Evolutionary conservation across 2,329 filamentous ascomycete species (phyloP).

Genomic region (Clonostachys byssicola): DNA sequence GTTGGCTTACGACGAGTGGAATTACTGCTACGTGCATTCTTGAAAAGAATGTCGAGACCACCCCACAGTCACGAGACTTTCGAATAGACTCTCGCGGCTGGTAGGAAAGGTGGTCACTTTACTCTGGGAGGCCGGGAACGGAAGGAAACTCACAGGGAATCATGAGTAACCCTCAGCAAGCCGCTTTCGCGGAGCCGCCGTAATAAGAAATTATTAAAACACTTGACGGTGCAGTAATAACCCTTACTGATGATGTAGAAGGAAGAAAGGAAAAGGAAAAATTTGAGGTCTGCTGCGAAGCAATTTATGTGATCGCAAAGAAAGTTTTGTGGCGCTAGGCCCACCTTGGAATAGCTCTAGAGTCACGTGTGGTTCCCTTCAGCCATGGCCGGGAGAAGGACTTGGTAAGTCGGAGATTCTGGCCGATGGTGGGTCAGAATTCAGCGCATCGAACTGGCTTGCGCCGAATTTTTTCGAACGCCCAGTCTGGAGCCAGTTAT

Average conservation of each 20-base stretch:
- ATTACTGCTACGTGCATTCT: not conserved
- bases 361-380: not conserved
- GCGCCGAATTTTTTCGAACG: not conserved
- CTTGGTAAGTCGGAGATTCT: no score
- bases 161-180: slow-evolving; percentile 48
- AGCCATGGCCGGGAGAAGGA: no score
- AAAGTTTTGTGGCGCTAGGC: not conserved
- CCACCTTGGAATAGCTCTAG: not conserved
- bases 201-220: slow-evolving; percentile 32
- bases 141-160: slow-evolving; percentile 45
- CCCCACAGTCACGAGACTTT: slow-evolving; percentile 47
- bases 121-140: slow-evolving; percentile 50
- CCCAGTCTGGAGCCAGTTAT: not conserved
- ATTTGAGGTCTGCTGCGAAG: not conserved
- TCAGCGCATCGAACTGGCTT: not conserved
- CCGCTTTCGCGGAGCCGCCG: slow-evolving; percentile 48
- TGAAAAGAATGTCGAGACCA: slow-evolving; percentile 35
- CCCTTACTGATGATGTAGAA: slow-evolving; percentile 39
- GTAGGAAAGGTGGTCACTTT: slow-evolving; percentile 42
- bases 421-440: not conserved
- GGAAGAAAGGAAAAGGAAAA: slow-evolving; percentile 24
- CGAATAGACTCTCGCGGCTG: slow-evolving; percentile 30
- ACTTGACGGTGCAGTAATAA: slow-evolving; percentile 47
- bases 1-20: no score
- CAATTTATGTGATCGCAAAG: no score